Evolutionary conservation across 345 rosid genomes (phyloP), one percentile per base, ranked within the genome.

Genomic region (Salix dunnii): DNA sequence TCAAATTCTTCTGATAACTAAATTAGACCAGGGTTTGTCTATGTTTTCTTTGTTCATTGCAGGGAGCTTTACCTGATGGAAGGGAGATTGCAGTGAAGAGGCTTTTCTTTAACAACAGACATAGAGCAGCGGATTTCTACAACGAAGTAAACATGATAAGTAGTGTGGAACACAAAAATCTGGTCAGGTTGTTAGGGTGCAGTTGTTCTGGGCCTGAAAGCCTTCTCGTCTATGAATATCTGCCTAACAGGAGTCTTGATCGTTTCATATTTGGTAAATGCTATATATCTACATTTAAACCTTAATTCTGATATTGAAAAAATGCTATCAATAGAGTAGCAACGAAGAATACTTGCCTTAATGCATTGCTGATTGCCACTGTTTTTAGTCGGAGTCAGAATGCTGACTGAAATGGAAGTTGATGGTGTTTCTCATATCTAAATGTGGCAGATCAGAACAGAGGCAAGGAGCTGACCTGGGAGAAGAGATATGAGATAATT

Each of bases 171-270:
- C 99, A 95, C 86, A 93, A 89, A 84, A 95, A 95, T 78, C 91
- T 95, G 51, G 99, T 96, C 43, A 84, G 99, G 72, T 82, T 96
- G 30, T 82, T 93, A 71, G 99, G 99, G 68, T 93, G 98, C 82
- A 90, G 94, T 82, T 91, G 97, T 72, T 84, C 99, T 3, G 96
- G 98, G 76, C 96, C 97, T 42, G 99, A 96, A 85, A 96, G 96
- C 76, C 97, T 96, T 46, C 97, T 93, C 0, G 94, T 96, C 80
- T 93, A 96, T 67, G 98, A 96, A 80, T 93, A 81, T 77, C 89
- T 93, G 48, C 85, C 87, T 10, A 92, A 93, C 87, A 92, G 79
- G 85, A 96, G 99, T 78, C 94, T 96, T 18, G 99, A 93, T 65
- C 87, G 86, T 25, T 91, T 86, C 87, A 85, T 93, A 61, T 93